Evolutionary conservation across 1,139 yeast species (phyloP).

Genomic region (Lodderomyces theae): DNA sequence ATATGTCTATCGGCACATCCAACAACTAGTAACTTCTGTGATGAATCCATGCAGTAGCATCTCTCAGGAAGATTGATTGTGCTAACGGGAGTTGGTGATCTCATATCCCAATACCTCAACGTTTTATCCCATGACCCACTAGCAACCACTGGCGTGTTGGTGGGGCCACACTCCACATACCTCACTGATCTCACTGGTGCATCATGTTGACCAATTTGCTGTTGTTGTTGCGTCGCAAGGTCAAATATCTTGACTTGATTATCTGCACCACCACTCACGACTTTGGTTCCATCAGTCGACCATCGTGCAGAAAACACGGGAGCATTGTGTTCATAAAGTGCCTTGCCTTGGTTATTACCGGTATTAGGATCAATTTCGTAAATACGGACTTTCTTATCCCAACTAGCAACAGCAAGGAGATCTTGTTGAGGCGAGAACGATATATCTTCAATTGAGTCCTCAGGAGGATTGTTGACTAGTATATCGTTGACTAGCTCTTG

Average conservation of each 20-base stretch:
- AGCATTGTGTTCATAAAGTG: slow-evolving; percentile 84
- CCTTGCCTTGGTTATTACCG: slow-evolving; percentile 79
- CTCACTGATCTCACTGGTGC: slow-evolving; percentile 75
- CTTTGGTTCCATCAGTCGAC: slow-evolving; percentile 83
- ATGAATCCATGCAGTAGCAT: slow-evolving; percentile 84
- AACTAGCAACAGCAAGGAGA: slow-evolving; percentile 73
- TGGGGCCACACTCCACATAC: slow-evolving; percentile 78
- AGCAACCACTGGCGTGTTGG: slow-evolving; percentile 79
- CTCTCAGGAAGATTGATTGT: slow-evolving; percentile 85
- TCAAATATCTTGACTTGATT: slow-evolving; percentile 85
- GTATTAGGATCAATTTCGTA: slow-evolving; percentile 76
- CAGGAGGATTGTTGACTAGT: slow-evolving; percentile 80
- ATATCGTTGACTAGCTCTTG: slow-evolving; percentile 75
- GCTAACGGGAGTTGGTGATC: slow-evolving; percentile 81
- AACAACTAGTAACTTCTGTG: slow-evolving; percentile 78
- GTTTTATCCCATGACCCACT: slow-evolving; percentile 98
- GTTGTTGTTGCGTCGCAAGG: slow-evolving; percentile 74
- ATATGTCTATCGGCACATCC: slow-evolving; percentile 92
- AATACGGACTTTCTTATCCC: slow-evolving; percentile 95
- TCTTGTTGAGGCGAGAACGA: slow-evolving; percentile 94
- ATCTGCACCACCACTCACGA: slow-evolving; percentile 91
- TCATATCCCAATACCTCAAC: slow-evolving; percentile 87
- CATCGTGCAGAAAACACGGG: slow-evolving; percentile 85
- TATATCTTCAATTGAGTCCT: slow-evolving; percentile 84
- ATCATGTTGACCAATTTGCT: slow-evolving; percentile 84